Evolutionary conservation across 2,329 filamentous ascomycete species (phyloP).

Genomic region (Trichophyton mentagrophytes): DNA sequence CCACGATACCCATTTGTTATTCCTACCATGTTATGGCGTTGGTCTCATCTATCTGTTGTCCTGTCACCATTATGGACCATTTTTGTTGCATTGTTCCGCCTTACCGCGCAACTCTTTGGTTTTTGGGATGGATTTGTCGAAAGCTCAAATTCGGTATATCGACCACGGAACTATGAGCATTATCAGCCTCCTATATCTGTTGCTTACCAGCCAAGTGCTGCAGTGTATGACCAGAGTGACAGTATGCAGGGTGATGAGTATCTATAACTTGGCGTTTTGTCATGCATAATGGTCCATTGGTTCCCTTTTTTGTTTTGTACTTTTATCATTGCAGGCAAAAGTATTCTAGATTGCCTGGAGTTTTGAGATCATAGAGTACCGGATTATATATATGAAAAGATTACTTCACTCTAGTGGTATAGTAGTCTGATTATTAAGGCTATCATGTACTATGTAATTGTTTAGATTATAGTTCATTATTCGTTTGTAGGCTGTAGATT

Average conservation of each 20-base stretch:
- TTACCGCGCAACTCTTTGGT: slow-evolving; percentile 27
- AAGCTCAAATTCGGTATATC: slow-evolving; percentile 4
- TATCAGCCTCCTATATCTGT: background rate
- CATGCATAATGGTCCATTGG: background rate
- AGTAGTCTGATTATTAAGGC: background rate
- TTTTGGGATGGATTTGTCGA: slow-evolving; percentile 34
- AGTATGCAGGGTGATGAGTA: slow-evolving; percentile 11
- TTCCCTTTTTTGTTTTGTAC: background rate
- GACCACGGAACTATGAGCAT: background rate
- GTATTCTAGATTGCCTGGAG: background rate
- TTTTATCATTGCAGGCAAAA: background rate
- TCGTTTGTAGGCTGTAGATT: background rate
- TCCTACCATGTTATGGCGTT: slow-evolving; percentile 41
- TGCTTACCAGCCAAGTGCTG: background rate
- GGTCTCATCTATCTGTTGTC: slow-evolving; percentile 26
- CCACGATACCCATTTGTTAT: slow-evolving; percentile 44
- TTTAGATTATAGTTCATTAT: background rate
- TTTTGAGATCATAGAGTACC: background rate
- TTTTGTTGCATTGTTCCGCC: slow-evolving; percentile 19
- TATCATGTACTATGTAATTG: background rate
- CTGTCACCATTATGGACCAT: slow-evolving; percentile 21
- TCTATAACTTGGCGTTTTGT: slow-evolving; percentile 6
- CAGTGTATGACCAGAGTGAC: slow-evolving; percentile 2
- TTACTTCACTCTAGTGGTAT: background rate
- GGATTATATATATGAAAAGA: background rate